These are phyloP conservation scores for Corylus americana DNA, from an alignment of 306 rosid genomes.

Conservation along the genomic window DNA sequence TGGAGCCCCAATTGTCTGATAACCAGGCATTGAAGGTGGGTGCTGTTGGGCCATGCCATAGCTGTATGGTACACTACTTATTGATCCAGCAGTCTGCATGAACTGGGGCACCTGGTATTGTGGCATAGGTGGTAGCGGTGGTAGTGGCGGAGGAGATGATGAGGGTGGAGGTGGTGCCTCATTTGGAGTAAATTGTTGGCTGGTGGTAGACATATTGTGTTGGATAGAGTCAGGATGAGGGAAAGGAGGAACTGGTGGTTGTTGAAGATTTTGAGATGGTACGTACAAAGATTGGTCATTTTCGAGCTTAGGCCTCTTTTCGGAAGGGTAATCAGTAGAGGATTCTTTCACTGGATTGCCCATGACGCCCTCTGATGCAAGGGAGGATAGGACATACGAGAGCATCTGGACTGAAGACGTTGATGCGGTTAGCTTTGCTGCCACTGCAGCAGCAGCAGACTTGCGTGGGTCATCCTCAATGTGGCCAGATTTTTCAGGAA, in stretches of 20 bases:
- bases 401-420: constrained; percentile 95
- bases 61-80: constrained; percentile 52
- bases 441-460: constrained; percentile 99
- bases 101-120: constrained; percentile 71
- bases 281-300: constrained; percentile 59
- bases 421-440: constrained; percentile 93
- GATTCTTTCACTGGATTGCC: constrained; percentile 61
- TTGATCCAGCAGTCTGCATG: constrained; percentile 67
- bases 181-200: constrained; percentile 58
- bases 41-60: constrained; percentile 59
- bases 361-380: constrained; percentile 94
- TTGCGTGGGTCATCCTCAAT: constrained; percentile 77
- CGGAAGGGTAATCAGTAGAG: constrained; percentile 60
- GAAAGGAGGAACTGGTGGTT: constrained; percentile 50
- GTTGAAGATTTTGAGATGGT: constrained; percentile 61
- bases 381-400: constrained; percentile 86
- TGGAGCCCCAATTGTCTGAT: constrained; percentile 51
- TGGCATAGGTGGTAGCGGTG: constrained; percentile 78
- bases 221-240: constrained; percentile 56
- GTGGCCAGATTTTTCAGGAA: constrained; percentile 57
- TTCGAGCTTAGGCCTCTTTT: constrained; percentile 78
- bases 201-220: constrained; percentile 45
- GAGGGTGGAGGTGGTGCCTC: constrained; percentile 86
- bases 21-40: constrained; percentile 49
- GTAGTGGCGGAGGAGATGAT: constrained; percentile 84